Base-by-base conservation (phyloP, 176 grass and related monocot species). In the Guadua angustifolia region DNA sequence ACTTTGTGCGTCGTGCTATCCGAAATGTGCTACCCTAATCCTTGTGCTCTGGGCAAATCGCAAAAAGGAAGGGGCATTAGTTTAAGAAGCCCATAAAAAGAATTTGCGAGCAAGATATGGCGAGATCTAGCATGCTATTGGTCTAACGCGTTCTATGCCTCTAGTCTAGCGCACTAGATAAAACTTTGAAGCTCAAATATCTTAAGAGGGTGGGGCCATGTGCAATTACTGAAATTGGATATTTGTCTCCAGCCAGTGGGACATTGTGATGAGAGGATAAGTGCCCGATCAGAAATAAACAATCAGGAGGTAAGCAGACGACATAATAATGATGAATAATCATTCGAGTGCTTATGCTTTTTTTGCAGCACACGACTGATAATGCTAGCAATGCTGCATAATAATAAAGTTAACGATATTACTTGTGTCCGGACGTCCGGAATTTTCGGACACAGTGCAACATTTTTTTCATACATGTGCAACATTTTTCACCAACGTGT, bases 111-210 rank as follows among this genome's bases (percentile, higher is more conserved):
- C 53, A 71, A 84, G 67, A 83, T 83, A 39, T 66, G 35, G 44
- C 45, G 52, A 83, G 66, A 88, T 83, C 53, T 64, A 63, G 80
- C 80, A 36, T 73, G 56, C 8, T 19, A 71, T 71, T 81, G 70
- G 38, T 26, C 60, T 67, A 42, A 72, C 25, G 25, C 68, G 61
- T 47, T 11, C 29, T 86, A 47, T 58, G 59, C 50, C 25, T 61
- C 12, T 66, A 53, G 55, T 33, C 73, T 71, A 22, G 74, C 46
- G 72, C 35, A 38, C 39, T 40, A 7, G 39, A 6, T 8, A 40
- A 40, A 22, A 72, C 35, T 64, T 56, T 44, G 74, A 66, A 52
- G 73, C 64, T 36, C 52, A 69, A 21, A 25, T 86, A 73, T 80
- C 68, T 55, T 43, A n/a, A 29, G 21, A 53, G 13, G 21, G 5